Conservation (phyloP, 2,329 filamentous ascomycete species). For the Aschersonia sp. region DNA sequence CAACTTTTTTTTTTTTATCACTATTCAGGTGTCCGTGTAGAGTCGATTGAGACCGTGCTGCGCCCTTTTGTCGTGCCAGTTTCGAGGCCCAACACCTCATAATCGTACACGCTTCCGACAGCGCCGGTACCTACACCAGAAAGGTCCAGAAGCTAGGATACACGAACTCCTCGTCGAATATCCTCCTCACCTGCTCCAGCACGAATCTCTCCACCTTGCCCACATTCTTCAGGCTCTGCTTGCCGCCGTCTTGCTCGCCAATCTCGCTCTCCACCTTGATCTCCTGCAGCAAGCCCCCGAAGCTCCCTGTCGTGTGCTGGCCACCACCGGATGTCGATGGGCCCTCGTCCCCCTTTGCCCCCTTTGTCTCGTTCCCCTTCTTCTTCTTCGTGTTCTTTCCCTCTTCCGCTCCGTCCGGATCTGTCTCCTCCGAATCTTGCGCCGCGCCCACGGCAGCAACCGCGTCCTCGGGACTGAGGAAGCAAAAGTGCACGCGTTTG, state of each 20-base stretch:
- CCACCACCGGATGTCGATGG: too few species aligned
- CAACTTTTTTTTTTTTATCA: too few species aligned
- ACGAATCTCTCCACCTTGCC: conserved; percentile 98
- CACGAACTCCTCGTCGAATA: conserved; percentile 97
- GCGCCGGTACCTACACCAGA: conserved; percentile 43
- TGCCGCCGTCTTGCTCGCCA: conserved; percentile 76
- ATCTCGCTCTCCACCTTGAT: conserved; percentile 97
- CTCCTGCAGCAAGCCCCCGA: conserved; percentile 75
- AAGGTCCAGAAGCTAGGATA: conserved; percentile 99
- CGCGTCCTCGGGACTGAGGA: conserved; percentile 83
- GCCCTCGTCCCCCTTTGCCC: not conserved
- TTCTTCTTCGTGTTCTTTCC: conserved; percentile 9
- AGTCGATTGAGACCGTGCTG: too few species aligned
- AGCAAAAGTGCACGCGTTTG: conserved; percentile 83
- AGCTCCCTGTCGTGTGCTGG: conserved; percentile 15
- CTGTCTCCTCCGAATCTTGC: conserved; percentile 8
- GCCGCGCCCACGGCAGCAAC: conserved; percentile 50
- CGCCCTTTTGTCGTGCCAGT: too few species aligned
- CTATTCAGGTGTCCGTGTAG: too few species aligned
- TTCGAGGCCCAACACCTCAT: not conserved
- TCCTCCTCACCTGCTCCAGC: conserved; percentile 85
- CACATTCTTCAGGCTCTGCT: conserved; percentile 94
- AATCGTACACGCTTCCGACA: not conserved
- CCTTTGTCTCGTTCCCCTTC: conserved; percentile 6
- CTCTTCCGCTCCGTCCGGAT: conserved; percentile 1